Percentiles rank a stretch among this genome's conserved stretches.
Conservation (phyloP, 768 basidiomycete genomes). For the Hypsizygus marmoreus region DNA sequence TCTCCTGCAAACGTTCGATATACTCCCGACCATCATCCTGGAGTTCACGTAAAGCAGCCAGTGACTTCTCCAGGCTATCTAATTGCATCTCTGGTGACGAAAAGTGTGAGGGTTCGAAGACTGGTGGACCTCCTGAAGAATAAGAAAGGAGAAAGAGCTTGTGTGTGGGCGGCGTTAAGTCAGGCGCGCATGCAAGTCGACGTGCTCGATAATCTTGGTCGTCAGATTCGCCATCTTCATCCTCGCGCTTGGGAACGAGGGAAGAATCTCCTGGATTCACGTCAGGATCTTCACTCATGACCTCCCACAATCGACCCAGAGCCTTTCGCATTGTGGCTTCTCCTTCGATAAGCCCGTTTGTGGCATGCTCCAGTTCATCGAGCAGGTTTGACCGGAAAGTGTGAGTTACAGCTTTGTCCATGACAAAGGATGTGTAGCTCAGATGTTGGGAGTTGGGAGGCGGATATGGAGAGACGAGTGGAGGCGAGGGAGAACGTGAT, state of each 20-base stretch:
- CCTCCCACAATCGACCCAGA: conserved; percentile 80
- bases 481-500: conserved; percentile 73
- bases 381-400: conserved; percentile 79
- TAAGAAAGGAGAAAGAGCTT: conserved; percentile 65
- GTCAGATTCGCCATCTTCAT: conserved; percentile 58
- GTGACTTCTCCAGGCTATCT: conserved; percentile 71
- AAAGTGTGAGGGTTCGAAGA: conserved; percentile 64
- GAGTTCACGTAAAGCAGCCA: conserved; percentile 74
- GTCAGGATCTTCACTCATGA: conserved; percentile 71
- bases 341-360: conserved; percentile 83
- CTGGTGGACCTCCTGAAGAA: conserved; percentile 45
- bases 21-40: conserved; percentile 89
- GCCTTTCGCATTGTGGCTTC: conserved; percentile 74
- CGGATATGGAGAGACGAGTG: conserved; percentile 75
- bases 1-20: conserved; percentile 81
- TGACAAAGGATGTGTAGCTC: conserved; percentile 80
- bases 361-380: conserved; percentile 79
- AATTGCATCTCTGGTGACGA: conserved; percentile 65
- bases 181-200: conserved; percentile 60
- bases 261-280: conserved; percentile 34
- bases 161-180: conserved; percentile 63
- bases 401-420: conserved; percentile 83
- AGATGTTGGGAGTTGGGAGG: conserved; percentile 67
- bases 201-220: conserved; percentile 41
- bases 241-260: conserved; percentile 67